Base-by-base conservation (phyloP, 108 stramenopile species). In the Mayamaea pseudoterrestris region DNA sequence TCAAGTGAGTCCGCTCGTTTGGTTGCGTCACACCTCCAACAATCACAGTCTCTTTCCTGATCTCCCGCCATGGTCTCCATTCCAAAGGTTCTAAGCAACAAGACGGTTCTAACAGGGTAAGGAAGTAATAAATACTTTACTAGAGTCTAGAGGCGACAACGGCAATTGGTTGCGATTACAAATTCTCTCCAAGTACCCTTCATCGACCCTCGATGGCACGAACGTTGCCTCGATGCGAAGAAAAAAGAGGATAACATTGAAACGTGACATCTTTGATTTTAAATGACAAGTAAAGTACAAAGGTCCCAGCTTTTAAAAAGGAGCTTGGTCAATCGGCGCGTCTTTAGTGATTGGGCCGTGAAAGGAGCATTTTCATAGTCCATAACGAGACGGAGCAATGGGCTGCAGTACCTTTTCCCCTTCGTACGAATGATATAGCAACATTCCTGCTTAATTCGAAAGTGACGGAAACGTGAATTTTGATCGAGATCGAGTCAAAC, bases 41-140 rank as follows among this genome's bases (percentile, higher is more conserved):
- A 7, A 16, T 18, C 16, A 7, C 7, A 7, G 14, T 7, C 9
- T 7, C 16, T 7, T 16, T 16, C 7, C 12, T 16, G 17, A 7
- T 14, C 8, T 18, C 7, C 7, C 26, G 26, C 4, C 5, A 50
- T 35, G 48, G 24, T 34, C 4, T 24, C 48, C 4, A 34, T 50
- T 12, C 48, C 48, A 30, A 31, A 21, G 4, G 22, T 50, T 20
- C n/a, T 50, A 3, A 30, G 31, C 27, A 50, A 50, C 48, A 50
- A 50, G 22, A 50, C 48, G 3, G 48, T 50, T 2, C 22, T 50
- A 31, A 50, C 48, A 16, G 48, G 48, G 48, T 50, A 35, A 41
- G 48, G 31, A 39, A 8, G n/a, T n/a, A n/a, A n/a, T n/a, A n/a
- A n/a, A n/a, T 39, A 20, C 32, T 34, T 8, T 14, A 14, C 16